Base-by-base conservation (phyloP, 768 basidiomycete genomes). In the Sarcodon aspratus region DNA sequence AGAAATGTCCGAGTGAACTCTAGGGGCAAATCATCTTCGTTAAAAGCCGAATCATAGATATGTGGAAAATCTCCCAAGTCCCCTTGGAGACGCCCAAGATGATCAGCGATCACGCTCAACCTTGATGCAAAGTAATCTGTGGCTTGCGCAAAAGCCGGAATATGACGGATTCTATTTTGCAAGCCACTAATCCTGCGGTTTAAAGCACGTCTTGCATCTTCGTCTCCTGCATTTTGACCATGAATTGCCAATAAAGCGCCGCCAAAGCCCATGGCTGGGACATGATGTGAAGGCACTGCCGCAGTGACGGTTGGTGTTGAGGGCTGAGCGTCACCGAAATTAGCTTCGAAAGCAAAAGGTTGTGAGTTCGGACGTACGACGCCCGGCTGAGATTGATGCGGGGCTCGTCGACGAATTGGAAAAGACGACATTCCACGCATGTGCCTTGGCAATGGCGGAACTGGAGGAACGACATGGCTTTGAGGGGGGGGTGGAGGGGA, bases 191-290 rank as follows among this genome's bases (percentile, higher is more conserved):
- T 17, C 17, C 40, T 42, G 40, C 40, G 40, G 15, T 11, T 8
- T 8, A 11, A 42, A 27, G 15, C 8, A 27, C 40, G 40, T 2
- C 27, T 15, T 42, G 40, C 17, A 42, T 42, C 7, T 15, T n/a
- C 17, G 5, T 27, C 27, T 9, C 17, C 40, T 13, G 15, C 17
- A 34, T 62, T 50, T 40, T 61, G 66, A 10, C 65, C 60, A 37
- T 64, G 63, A 13, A 66, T 57, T 9, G 80, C 68, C 6, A 83
- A 63, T 3, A 84, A 55, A 2, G 77, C 82, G 17, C 83, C 83
- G 7, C 83, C 83, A 18, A 85, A 61, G 11, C 79, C 79, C 70
- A 85, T 76, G 7, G 67, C 52, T 15, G 84, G 84, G 3, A 70
- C 63, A 48, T 74, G 72, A 51, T 78, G 78, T 40, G 79, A 79